These are phyloP conservation scores for Penicillium brevicompactum DNA, from an alignment of 2,329 filamentous ascomycete species.

Conservation along the genomic window DNA sequence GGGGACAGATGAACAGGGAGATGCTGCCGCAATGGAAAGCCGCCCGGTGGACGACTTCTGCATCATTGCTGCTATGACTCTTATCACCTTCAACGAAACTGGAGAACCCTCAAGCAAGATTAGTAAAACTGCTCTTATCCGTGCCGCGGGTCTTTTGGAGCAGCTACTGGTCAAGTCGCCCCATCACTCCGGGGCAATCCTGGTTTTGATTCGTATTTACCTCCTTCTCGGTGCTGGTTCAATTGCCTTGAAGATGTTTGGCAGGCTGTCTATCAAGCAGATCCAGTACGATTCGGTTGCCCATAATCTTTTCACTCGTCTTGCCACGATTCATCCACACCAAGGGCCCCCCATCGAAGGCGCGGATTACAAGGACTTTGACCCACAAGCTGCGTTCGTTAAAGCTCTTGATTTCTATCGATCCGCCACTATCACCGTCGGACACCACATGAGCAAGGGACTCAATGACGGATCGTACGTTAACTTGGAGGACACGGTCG, in stretches of 20 bases:
- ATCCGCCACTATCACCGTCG: constrained; percentile 40
- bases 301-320: constrained; percentile 50
- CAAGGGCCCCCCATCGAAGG: constrained; percentile 42
- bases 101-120: constrained; percentile 20
- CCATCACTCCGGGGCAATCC: constrained; percentile 49
- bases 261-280: constrained; percentile 51
- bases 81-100: constrained; percentile 36
- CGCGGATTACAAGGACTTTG: constrained; percentile 44
- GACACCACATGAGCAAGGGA: constrained; percentile 39
- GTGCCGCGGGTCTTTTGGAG: constrained; percentile 42
- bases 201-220: constrained; percentile 49
- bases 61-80: constrained; percentile 46
- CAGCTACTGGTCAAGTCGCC: constrained; percentile 44
- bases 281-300: constrained; percentile 52
- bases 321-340: constrained; percentile 51
- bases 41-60: constrained; percentile 47
- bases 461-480: constrained; percentile 46
- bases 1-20: constrained; percentile 1
- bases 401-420: constrained; percentile 46
- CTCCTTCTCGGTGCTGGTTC: constrained; percentile 48
- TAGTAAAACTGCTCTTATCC: constrained; percentile 37
- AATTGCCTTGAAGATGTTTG: constrained; percentile 49
- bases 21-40: constrained; percentile 44
- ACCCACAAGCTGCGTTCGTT: constrained; percentile 44
- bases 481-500: constrained; percentile 47